A percentile compares a stretch with the other conserved stretches of the same genome.
phyloP scores from a whole-genome alignment of 139 green algal species.

The Asterochloris sp. region DNA sequence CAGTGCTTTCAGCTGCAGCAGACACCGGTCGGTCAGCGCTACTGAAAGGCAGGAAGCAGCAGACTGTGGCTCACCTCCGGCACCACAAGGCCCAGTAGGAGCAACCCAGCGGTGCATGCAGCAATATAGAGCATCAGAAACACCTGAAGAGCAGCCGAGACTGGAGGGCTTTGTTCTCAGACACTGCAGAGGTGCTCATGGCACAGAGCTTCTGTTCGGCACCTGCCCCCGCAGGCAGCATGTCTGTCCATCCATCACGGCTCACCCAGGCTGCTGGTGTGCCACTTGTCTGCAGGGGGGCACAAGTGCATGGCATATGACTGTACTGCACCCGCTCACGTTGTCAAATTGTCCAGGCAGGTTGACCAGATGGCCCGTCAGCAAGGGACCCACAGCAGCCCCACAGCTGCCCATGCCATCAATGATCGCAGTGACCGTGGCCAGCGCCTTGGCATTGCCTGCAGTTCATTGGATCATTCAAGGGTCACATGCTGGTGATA shows the following conservation, averaged over 20 bases:
- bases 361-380: constrained; percentile 83
- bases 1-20: too few relatives aligned
- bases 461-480: not conserved
- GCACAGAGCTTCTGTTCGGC: too few relatives aligned
- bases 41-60: too few relatives aligned
- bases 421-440: constrained; percentile 97
- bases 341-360: constrained; percentile 73
- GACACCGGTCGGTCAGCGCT: too few relatives aligned
- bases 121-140: constrained; percentile 85
- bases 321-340: constrained; percentile 31
- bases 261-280: too few relatives aligned
- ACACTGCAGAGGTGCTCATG: too few relatives aligned
- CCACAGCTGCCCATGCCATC: constrained; percentile 94
- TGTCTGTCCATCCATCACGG: too few relatives aligned
- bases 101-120: constrained; percentile 48
- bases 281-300: too few relatives aligned
- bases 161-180: too few relatives aligned
- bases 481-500: not conserved
- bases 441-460: constrained; percentile 86
- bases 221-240: too few relatives aligned
- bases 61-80: not conserved
- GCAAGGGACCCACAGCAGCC: constrained; percentile 84
- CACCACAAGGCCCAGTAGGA: constrained; percentile 27
- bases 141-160: too few relatives aligned
- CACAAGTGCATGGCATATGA: too few relatives aligned